Base-by-base conservation (phyloP, 129 eudicot genomes). In the Flaveria sonorensis region DNA sequence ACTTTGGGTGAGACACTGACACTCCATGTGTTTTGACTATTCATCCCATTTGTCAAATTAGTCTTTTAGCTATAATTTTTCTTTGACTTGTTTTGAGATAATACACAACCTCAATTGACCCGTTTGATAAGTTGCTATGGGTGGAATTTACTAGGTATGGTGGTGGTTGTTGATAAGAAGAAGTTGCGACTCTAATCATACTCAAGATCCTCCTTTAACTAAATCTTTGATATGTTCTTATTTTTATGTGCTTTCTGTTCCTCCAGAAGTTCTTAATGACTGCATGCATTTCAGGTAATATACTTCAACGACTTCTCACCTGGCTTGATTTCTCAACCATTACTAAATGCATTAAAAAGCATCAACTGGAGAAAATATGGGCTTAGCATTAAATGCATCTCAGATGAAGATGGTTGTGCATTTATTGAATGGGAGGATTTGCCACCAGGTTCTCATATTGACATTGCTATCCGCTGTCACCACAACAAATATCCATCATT, bases 341-440 rank as follows among this genome's bases (percentile, higher is more conserved):
- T 84, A 78, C 77, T 89, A 42, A 82, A 75, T 70, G 93, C 87
- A 69, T 75, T 94, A 64, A 89, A 75, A 69, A 89, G 87, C 83
- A 82, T 86, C 32, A 86, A 87, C 4, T 94, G 99, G 99, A 86
- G 73, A 82, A 83, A 66, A 53, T 94, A 89, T 55, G 99, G 99
- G 11, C 71, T 91, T 56, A 67, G 66, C 77, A 74, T 91, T 52
- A 85, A 74, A 74, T 83, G 87, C 71, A 68, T 82, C 68, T 78
- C 85, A 7, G 84, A 75, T 56, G 84, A 84, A 78, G 92, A 87
- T 65, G 86, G 87, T 40, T 63, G 74, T 66, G 77, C 77, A 51
- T 57, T 86, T 67, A 85, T 94, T 82, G 92, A 91, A 82, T 94
- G 99, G 99, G 94, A 91, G 70, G 88, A 83, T 83, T 77, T 94